Percentiles rank a stretch among this genome's conserved stretches.
Evolutionary conservation across 2,329 filamentous ascomycete species (phyloP).

Genomic region (Colletotrichum scovillei): DNA sequence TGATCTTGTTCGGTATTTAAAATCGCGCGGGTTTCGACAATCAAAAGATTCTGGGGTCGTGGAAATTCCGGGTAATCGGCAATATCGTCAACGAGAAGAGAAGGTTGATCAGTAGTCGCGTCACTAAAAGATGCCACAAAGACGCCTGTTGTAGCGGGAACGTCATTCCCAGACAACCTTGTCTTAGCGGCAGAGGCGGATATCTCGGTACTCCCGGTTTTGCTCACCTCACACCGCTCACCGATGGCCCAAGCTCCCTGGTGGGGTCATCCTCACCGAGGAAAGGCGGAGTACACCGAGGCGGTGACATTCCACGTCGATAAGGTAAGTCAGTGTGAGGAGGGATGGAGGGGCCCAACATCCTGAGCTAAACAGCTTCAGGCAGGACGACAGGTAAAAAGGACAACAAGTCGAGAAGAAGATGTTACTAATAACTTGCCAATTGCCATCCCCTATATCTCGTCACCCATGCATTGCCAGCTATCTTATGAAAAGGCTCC

Average conservation of each 20-base stretch:
- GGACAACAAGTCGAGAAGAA: constrained; percentile 1
- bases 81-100: not conserved
- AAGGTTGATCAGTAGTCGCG: not conserved
- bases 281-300: constrained; percentile 21
- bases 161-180: not conserved
- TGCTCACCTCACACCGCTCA: not conserved
- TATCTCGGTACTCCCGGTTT: not conserved
- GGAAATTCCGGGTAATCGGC: not conserved
- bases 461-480: constrained; percentile 4
- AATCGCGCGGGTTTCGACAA: not conserved
- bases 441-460: not conserved
- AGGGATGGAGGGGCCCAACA: not conserved
- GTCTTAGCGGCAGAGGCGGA: not conserved
- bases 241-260: not conserved
- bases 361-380: not conserved
- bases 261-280: constrained; percentile 11
- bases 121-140: not conserved
- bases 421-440: constrained; percentile 15
- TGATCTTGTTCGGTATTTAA: not conserved
- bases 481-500: not conserved
- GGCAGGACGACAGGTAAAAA: not conserved
- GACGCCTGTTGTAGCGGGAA: not conserved
- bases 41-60: not conserved
- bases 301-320: constrained; percentile 13
- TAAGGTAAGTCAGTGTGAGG: not conserved